These are phyloP conservation scores for Gremmenia infestans DNA, from an alignment of 2,329 filamentous ascomycete species.

Conservation along the genomic window DNA sequence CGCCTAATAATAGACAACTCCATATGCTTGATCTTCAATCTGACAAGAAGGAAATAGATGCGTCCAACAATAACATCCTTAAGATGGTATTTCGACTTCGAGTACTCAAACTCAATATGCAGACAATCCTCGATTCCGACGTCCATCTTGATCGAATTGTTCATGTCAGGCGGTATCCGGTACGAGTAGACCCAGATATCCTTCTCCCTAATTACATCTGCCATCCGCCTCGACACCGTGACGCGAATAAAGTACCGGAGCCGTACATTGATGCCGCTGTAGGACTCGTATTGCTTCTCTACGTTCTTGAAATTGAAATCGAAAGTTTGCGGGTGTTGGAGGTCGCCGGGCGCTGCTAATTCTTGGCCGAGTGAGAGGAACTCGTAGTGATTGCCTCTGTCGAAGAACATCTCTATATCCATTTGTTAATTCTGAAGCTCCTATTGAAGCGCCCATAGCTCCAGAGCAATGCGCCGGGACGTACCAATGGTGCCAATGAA, in stretches of 20 bases:
- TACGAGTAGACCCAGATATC: slow-evolving; percentile 99
- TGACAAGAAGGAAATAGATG: slow-evolving; percentile 96
- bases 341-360: slow-evolving; percentile 91
- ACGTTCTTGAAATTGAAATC: slow-evolving; percentile 99
- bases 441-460: background rate
- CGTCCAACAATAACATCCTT: slow-evolving; percentile 98
- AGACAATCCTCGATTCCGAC: slow-evolving; percentile 98
- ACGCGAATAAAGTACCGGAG: slow-evolving; percentile 97
- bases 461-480: slow-evolving; percentile 21
- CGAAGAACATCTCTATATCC: slow-evolving; percentile 95
- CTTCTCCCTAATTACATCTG: slow-evolving; percentile 97
- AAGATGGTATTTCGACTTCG: slow-evolving; percentile 97
- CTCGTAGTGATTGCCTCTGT: slow-evolving; percentile 98
- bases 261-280: slow-evolving; percentile 99
- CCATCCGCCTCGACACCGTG: slow-evolving; percentile 94
- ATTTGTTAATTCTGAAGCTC: slow-evolving; percentile 7
- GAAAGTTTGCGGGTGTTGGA: slow-evolving; percentile 97
- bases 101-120: slow-evolving; percentile 99
- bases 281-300: slow-evolving; percentile 99
- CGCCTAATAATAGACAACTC: slow-evolving; percentile 95
- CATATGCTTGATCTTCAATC: slow-evolving; percentile 99
- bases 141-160: slow-evolving; percentile 99
- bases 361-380: slow-evolving; percentile 97
- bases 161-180: slow-evolving; percentile 95
- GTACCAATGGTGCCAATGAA: slow-evolving; percentile 97